A percentile compares a stretch with the other conserved stretches of the same genome.
Evolutionary conservation across 1,139 yeast species (phyloP).

Genomic region (Groenewaldozyma auringiensis): DNA sequence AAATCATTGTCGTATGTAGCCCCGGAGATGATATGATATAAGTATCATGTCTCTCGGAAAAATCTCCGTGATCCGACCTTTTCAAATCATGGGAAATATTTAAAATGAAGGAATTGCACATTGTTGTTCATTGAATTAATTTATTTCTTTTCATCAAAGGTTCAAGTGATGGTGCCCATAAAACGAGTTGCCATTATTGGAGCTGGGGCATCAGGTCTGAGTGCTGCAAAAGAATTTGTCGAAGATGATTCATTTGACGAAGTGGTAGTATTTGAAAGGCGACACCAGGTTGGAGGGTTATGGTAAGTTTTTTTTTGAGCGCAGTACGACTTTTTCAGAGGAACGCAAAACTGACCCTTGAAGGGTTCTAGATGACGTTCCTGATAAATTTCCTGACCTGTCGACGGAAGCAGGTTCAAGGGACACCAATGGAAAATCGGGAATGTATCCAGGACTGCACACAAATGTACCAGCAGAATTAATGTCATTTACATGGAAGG

Average conservation of each 20-base stretch:
- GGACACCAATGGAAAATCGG: neutral
- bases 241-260: slow-evolving; percentile 32
- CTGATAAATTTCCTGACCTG: slow-evolving; percentile 2
- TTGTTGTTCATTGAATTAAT: no score
- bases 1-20: no score
- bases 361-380: neutral
- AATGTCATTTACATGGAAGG: slow-evolving; percentile 5
- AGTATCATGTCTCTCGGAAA: neutral
- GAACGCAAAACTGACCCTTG: no score
- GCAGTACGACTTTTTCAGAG: no score
- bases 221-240: slow-evolving; percentile 8
- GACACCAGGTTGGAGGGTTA: slow-evolving; percentile 44
- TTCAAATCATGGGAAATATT: no score
- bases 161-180: slow-evolving; percentile 1
- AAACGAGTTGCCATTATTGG: slow-evolving; percentile 13
- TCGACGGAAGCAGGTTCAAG: neutral
- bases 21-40: neutral
- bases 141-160: no score
- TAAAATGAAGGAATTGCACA: no score
- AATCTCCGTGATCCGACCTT: slow-evolving; percentile 1
- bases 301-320: no score
- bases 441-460: slow-evolving; percentile 3
- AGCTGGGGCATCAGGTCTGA: slow-evolving; percentile 13
- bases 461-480: slow-evolving; percentile 5
- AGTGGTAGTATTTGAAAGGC: slow-evolving; percentile 46